Base-by-base conservation (phyloP, 768 basidiomycete species). In the Collybia mongolica region DNA sequence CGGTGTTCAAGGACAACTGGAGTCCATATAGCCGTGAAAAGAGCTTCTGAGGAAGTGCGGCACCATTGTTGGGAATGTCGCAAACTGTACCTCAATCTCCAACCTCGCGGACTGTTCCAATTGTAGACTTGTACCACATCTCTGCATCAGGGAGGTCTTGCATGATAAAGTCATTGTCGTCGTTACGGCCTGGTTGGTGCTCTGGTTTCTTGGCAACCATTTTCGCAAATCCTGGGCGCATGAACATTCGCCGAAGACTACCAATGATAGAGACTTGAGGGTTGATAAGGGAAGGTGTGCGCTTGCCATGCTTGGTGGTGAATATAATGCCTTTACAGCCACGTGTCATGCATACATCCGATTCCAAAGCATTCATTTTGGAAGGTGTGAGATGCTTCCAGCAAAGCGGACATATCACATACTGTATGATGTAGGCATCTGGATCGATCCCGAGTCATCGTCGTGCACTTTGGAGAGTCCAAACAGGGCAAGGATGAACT, bases 1-100 rank as follows among this genome's bases (percentile, higher is more conserved):
- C 60, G 8, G 53, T 54, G 39, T 64, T 64, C 8, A 64, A n/a
- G 2, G 53, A 56, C 8, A 66, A 35, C 37, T 65, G 58, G 17
- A 66, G 60, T 6, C 65, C 60, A 43, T 44, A 62, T 2, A 46
- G 54, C 12, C 56, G 48, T 20, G 36, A 14, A 26, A 26, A 26
- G 24, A 26, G 24, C 24, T 26, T 26, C 24, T 26, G 24, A 26
- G 24, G 24, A 26, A 26, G 24, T 7, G 24, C 24, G 7, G 24
- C 8, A 1, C 28, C 43, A 18, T 32, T 3, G 15, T 29, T 3
- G 5, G 43, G 43, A 15, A 44, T 19, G 20, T 44, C 43, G 5
- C 17, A 24, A 8, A 44, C 19, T 17, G 43, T 44, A 32, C 43
- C 43, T 17, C 9, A n/a, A 15, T 12, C 35, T 8, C 26, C 43